Percentiles rank a stretch among this genome's conserved stretches.
Evolutionary conservation across 1,284 basidiomycete genomes (phyloP).

Genomic region (Puccinia brachypodii): DNA sequence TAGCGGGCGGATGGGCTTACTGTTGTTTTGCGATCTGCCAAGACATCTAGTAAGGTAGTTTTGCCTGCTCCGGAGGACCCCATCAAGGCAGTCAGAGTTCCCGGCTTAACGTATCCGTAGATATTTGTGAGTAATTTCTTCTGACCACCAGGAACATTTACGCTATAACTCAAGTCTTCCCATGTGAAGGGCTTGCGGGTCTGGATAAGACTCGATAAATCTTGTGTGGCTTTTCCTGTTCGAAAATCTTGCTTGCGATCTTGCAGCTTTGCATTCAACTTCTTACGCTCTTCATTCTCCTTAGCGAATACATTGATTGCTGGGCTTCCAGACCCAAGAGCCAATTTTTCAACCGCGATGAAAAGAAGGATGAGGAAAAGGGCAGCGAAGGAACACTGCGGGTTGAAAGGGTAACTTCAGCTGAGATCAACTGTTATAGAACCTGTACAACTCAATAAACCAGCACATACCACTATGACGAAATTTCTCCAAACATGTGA

Average conservation of each 20-base stretch:
- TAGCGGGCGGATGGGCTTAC: slow-evolving; percentile 49
- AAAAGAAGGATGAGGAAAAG: slow-evolving; percentile 27
- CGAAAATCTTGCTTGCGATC: slow-evolving; percentile 60
- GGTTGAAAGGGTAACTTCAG: not conserved
- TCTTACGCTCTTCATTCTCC: slow-evolving; percentile 69
- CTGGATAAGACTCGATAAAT: slow-evolving; percentile 6
- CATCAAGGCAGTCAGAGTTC: slow-evolving; percentile 61
- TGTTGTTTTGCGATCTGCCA: slow-evolving; percentile 61
- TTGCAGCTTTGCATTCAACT: slow-evolving; percentile 65
- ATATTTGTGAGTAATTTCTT: slow-evolving; percentile 60
- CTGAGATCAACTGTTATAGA: not conserved
- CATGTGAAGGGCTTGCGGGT: slow-evolving; percentile 62
- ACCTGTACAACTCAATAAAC: not conserved
- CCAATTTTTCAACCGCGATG: slow-evolving; percentile 28
- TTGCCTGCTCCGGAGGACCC: slow-evolving; percentile 59
- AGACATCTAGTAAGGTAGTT: slow-evolving; percentile 62
- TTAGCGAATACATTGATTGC: slow-evolving; percentile 62
- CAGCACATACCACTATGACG: slow-evolving; percentile 21
- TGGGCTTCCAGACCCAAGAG: slow-evolving; percentile 18
- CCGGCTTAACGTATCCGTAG: slow-evolving; percentile 62
- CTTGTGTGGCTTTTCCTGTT: slow-evolving; percentile 15
- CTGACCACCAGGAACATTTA: slow-evolving; percentile 58
- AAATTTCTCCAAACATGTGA: slow-evolving; percentile 35
- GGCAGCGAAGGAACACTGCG: slow-evolving; percentile 10
- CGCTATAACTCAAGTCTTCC: slow-evolving; percentile 60